Base-by-base conservation (phyloP, 2,329 filamentous ascomycete genomes). In the Ophiostoma montium region DNA sequence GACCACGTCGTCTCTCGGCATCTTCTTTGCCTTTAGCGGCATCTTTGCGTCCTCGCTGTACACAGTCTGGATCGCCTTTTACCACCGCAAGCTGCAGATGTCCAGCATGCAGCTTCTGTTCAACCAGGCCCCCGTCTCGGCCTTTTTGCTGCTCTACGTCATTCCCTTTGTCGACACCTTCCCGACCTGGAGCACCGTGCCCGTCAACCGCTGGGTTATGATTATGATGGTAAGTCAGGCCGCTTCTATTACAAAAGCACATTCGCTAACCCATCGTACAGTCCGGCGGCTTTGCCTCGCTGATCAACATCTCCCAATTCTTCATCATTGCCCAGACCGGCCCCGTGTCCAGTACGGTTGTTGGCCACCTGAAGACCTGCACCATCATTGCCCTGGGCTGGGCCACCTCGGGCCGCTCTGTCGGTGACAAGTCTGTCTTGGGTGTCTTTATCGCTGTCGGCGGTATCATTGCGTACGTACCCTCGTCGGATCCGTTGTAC, bases 91-190 rank as follows among this genome's bases (percentile, higher is more conserved):
- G 62, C 69, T 83, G 19, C 70, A 78, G 53, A 77, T 83, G 65
- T 75, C 72, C 55, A 82, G 78, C 62, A 80, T 82, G 72, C 81
- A 84, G 65, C 65, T 85, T 31, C 69, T 85, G 11, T 76, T 77
- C 64, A 83, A 82, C 62, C 80, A 84, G 62, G 76, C 80, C 2
- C 78, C 80, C 2, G 65, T 82, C 2, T 76, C 78, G 19, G 72
- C 75, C 2, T 69, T 80, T 52, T 61, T 83, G 54, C 69, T 84
- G 47, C 69, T 83, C 27, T 82, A 82, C 56, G 71, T 75, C 33
- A 80, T 83, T 52, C 80, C 79, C 0, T 81, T 82, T 57, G 66
- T 77, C 18, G 81, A 85, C 56, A 74, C 69, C 15, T 76, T 82
- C 57, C 78, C 80, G 3, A 66, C 67, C 11, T 78, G 74, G 71